These are phyloP conservation scores for Xylaria acuta DNA, from an alignment of 495 filamentous ascomycete genomes.

Conservation along the genomic window DNA sequence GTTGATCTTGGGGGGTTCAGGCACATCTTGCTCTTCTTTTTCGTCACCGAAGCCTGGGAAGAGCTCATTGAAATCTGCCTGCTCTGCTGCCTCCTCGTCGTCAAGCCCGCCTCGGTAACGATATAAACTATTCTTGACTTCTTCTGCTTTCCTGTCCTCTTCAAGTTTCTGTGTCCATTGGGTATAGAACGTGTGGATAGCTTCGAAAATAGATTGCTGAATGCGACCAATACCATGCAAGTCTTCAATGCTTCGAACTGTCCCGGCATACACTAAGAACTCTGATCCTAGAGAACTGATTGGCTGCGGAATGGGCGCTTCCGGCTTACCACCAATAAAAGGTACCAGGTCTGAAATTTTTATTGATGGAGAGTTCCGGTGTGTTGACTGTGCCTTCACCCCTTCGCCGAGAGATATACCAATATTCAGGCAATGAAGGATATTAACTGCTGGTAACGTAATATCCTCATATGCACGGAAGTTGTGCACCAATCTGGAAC, in stretches of 20 bases:
- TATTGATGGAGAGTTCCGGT: conserved; percentile 37
- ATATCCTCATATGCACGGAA: conserved; percentile 86
- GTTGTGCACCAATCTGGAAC: conserved; percentile 65
- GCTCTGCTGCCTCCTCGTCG: conserved; percentile 76
- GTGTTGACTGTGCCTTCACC: conserved; percentile 34
- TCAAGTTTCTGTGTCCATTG: conserved; percentile 78
- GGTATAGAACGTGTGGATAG: conserved; percentile 73
- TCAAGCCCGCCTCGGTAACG: conserved; percentile 76
- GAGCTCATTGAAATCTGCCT: conserved; percentile 75
- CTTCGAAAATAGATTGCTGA: conserved; percentile 49
- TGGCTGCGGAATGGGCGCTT: conserved; percentile 26
- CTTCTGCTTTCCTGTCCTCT: conserved; percentile 73
- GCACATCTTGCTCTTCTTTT: conserved; percentile 40
- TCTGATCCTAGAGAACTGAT: conserved; percentile 54
- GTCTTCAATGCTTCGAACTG: conserved; percentile 50
- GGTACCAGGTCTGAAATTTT: conserved; percentile 62
- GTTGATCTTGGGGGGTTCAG: conserved; percentile 24
- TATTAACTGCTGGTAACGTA: conserved; percentile 75
- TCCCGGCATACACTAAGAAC: conserved; percentile 49
- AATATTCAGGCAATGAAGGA: conserved; percentile 79
- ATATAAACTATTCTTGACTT: conserved; percentile 76
- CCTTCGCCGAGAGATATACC: conserved; percentile 69
- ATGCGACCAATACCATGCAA: conserved; percentile 42
- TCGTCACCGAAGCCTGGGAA: conserved; percentile 79
- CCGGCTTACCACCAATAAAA: conserved; percentile 63